Evolutionary conservation across 495 filamentous ascomycete species (phyloP).

Genomic region (Cudoniella acicularis): DNA sequence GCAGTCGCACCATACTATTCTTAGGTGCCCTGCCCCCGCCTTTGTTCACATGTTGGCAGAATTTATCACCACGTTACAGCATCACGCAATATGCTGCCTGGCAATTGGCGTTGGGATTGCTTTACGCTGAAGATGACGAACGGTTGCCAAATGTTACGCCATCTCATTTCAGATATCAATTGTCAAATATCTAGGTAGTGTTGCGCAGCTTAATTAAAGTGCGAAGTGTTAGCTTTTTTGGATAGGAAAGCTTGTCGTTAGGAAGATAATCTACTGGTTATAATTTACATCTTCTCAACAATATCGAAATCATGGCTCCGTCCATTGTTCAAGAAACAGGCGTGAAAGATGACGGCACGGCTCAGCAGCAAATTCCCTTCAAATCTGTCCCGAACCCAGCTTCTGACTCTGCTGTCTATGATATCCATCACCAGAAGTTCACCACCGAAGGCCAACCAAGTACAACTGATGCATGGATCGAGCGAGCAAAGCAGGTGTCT

Average conservation of each 20-base stretch:
- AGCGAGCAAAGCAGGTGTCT: constrained; percentile 48
- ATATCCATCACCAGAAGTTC: constrained; percentile 43
- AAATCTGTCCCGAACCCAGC: constrained; percentile 24
- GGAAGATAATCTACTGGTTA: background rate
- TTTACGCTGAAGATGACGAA: too few species aligned
- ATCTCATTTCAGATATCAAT: too few species aligned
- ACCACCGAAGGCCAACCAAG: constrained; percentile 35
- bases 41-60: too few species aligned
- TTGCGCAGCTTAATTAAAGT: background rate
- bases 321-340: background rate
- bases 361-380: background rate
- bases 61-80: too few species aligned
- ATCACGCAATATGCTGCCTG: too few species aligned
- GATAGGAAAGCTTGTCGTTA: background rate
- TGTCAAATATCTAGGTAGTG: too few species aligned
- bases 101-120: too few species aligned
- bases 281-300: background rate
- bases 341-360: background rate
- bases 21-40: too few species aligned
- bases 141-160: too few species aligned
- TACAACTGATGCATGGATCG: constrained; percentile 43
- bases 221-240: background rate
- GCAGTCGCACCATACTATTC: too few species aligned
- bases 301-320: background rate
- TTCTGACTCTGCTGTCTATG: constrained; percentile 50